A percentile compares a stretch with the other conserved stretches of the same genome.
These are phyloP conservation scores for Candida rishiriensis DNA, from an alignment of 805 yeast species.

Conservation along the genomic window DNA sequence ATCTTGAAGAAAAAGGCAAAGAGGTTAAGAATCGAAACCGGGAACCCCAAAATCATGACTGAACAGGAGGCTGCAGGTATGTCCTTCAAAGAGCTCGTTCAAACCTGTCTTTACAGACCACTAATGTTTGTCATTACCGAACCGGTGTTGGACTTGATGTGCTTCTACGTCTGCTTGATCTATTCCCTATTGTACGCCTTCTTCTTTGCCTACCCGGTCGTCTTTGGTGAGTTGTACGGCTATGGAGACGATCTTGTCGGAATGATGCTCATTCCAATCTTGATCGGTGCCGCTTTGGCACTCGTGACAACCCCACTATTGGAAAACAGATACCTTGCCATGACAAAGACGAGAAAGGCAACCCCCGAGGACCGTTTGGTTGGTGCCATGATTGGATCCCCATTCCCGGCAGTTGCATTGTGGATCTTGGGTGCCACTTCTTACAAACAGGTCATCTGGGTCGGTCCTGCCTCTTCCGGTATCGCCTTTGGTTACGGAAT, in stretches of 20 bases:
- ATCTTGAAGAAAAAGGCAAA: conserved; percentile 64
- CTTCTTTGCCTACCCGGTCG: conserved; percentile 93
- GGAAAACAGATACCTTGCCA: conserved; percentile 54
- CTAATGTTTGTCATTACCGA: conserved; percentile 71
- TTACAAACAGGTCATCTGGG: conserved; percentile 61
- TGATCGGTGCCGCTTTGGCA: conserved; percentile 80
- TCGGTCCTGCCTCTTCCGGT: conserved; percentile 58
- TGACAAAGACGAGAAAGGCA: conserved; percentile 53
- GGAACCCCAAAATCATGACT: conserved; percentile 81
- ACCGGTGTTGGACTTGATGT: conserved; percentile 80
- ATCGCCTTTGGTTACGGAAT: conserved; percentile 58
- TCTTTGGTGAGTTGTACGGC: conserved; percentile 72
- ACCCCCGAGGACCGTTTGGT: conserved; percentile 76
- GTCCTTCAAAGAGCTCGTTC: conserved; percentile 61
- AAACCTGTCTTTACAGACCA: conserved; percentile 75
- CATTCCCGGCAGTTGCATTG: conserved; percentile 75
- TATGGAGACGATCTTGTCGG: conserved; percentile 78
- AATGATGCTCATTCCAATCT: conserved; percentile 82
- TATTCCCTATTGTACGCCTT: conserved; percentile 89
- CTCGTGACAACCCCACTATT: conserved; percentile 68
- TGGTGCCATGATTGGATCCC: conserved; percentile 81
- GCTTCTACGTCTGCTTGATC: conserved; percentile 82
- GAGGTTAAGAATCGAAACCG: conserved; percentile 70
- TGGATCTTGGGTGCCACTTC: conserved; percentile 82
- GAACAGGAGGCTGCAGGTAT: conserved; percentile 86